Percentiles rank a stretch among this genome's conserved stretches.
phyloP scores from a whole-genome alignment of 2,329 filamentous ascomycete species.

The Ramichloridium luteum region DNA sequence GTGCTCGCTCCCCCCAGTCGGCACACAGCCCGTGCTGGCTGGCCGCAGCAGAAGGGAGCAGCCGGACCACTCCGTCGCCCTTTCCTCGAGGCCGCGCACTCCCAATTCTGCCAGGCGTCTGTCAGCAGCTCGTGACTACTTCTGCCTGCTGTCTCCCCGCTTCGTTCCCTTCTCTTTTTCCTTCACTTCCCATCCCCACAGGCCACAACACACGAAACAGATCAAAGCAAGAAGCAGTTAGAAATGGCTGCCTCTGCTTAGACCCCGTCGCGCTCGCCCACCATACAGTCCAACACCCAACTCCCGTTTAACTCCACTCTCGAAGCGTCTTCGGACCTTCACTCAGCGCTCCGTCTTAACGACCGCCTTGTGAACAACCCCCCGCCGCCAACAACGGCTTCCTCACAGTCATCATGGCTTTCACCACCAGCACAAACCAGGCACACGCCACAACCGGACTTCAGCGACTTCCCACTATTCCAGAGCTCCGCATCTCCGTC shows the following conservation, averaged over 20 bases:
- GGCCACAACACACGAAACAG: constrained; percentile 10
- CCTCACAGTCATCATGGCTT: constrained; percentile 62
- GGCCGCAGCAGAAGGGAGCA: too few species aligned
- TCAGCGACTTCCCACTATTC: constrained; percentile 68
- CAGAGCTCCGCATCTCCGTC: constrained; percentile 29
- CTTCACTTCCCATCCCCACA: constrained; percentile 10
- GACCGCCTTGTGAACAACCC: constrained; percentile 52
- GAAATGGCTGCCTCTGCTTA: constrained; percentile 24
- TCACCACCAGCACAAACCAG: constrained; percentile 44
- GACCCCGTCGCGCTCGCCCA: constrained; percentile 17
- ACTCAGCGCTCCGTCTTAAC: constrained; percentile 21
- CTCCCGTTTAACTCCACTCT: constrained; percentile 16
- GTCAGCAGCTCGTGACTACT: too few species aligned
- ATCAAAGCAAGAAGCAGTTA: constrained; percentile 16
- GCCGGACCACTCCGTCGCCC: too few species aligned
- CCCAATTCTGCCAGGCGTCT: too few species aligned
- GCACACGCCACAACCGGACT: constrained; percentile 37
- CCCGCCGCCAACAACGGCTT: constrained; percentile 73
- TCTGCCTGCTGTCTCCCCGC: too few species aligned
- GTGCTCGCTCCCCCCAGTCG: too few species aligned
- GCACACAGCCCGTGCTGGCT: too few species aligned
- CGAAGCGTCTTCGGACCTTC: constrained; percentile 23
- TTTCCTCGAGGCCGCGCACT: too few species aligned
- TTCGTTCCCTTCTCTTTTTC: constrained; percentile 8
- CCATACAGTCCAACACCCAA: constrained; percentile 17